phyloP scores from a whole-genome alignment of 768 basidiomycete genomes.

The Clitopilus passeckerianus region DNA sequence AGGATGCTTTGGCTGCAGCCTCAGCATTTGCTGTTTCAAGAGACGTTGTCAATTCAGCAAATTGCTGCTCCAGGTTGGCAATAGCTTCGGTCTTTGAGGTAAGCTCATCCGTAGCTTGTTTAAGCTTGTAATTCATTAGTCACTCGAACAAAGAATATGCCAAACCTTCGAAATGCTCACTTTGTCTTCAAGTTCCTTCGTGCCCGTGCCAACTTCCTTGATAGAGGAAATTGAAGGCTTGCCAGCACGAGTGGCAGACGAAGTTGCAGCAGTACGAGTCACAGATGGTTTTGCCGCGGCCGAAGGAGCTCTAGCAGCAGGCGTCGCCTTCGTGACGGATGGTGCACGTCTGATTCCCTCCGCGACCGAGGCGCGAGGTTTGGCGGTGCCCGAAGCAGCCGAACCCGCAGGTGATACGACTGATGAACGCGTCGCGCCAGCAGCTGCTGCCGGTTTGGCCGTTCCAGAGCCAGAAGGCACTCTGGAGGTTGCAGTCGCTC shows the following conservation, averaged over 20 bases:
- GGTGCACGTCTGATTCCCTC: slow-evolving; percentile 55
- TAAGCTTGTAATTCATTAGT: slow-evolving; percentile 40
- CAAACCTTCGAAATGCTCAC: neutral
- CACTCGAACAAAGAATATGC: slow-evolving; percentile 1
- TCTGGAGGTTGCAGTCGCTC: slow-evolving; percentile 20
- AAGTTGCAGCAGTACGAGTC: slow-evolving; percentile 26
- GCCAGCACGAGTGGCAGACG: slow-evolving; percentile 30
- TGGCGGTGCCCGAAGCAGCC: slow-evolving; percentile 37
- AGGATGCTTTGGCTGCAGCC: slow-evolving; percentile 37
- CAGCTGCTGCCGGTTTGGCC: slow-evolving; percentile 28
- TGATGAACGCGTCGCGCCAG: slow-evolving; percentile 37
- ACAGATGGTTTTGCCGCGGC: slow-evolving; percentile 25
- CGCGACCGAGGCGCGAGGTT: slow-evolving; percentile 65
- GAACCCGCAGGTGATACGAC: slow-evolving; percentile 56
- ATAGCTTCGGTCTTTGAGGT: slow-evolving; percentile 46
- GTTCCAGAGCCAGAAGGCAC: slow-evolving; percentile 13
- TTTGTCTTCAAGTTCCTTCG: slow-evolving; percentile 41
- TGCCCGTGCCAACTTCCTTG: slow-evolving; percentile 48
- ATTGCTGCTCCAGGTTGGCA: slow-evolving; percentile 46
- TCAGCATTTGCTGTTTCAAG: slow-evolving; percentile 44
- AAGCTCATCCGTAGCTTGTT: slow-evolving; percentile 49
- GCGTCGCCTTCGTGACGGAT: slow-evolving; percentile 37
- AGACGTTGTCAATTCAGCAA: slow-evolving; percentile 43
- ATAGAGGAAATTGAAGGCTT: slow-evolving; percentile 70
- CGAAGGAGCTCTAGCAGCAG: slow-evolving; percentile 26